Base-by-base conservation (phyloP, 176 grass and related monocot genomes). In the Secale cereale region DNA sequence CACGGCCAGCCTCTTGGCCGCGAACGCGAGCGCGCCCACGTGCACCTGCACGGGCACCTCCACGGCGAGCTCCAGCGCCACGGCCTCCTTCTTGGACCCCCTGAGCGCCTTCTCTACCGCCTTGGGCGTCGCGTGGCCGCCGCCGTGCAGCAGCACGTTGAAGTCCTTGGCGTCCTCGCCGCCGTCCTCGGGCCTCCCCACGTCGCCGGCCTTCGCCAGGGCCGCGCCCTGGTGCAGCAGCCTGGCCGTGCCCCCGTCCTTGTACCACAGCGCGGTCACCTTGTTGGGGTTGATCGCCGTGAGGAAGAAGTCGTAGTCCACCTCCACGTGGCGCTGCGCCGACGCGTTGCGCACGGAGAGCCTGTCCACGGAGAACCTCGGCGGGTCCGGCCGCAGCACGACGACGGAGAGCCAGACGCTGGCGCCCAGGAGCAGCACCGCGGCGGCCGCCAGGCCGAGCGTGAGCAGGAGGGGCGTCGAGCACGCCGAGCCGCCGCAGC, bases 231-330 rank as follows among this genome's bases (percentile, higher is more conserved):
- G 12, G 83, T 89, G 72, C 56, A 39, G 3, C 60, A 95, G 74
- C 77, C 22, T 17, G 26, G 84, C 91, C 29, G 19, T 45, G 14
- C 84, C 93, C 59, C 77, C 85, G 35, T 27, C 52, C 65, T 64
- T 46, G 75, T 94, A 98, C 66, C 74, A 86, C 57, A 91, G 92
- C 36, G 85, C 90, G 20, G 89, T 84, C 66, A 86, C 56, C 67
- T 70, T 79, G 67, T 92, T 98, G 0, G 96, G 96, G 77, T 98
- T 98, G 33, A 52, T 27, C 28, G 87, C 87, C 22, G 67, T 90
- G 77, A 95, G 22, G 54, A 85, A 89, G 36, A 95, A 26, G 60
- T 94, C 86, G 64, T 86, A 95, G 72, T 87, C 85, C 37, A 82
- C 22, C 66, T 87, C 87, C 56, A 79, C 22, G 64, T 27, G 85